These are phyloP conservation scores for Trichoderma pleuroti DNA, from an alignment of 2,329 filamentous ascomycete species.

Conservation along the genomic window DNA sequence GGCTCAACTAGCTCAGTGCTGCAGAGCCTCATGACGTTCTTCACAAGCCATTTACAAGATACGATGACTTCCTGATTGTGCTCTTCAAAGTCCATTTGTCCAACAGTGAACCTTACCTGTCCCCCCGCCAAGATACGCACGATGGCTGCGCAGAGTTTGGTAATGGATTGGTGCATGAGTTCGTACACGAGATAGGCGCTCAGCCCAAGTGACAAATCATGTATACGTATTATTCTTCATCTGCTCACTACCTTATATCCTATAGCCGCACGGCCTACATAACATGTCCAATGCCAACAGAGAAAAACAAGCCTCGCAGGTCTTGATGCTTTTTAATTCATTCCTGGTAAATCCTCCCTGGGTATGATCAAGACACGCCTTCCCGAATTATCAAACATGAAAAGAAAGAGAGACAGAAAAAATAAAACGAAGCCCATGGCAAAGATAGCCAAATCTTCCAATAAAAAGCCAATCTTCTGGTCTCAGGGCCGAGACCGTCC, in stretches of 20 bases:
- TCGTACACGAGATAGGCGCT: neutral
- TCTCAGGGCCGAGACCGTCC: neutral
- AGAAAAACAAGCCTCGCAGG: neutral
- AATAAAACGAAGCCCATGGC: neutral
- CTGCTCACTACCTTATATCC: neutral
- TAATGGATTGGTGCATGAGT: neutral
- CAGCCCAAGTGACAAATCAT: neutral
- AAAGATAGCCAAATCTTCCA: constrained; percentile 7
- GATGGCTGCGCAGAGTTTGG: neutral
- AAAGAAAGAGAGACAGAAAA: neutral
- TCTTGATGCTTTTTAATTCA: neutral
- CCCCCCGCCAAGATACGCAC: neutral
- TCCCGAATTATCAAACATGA: neutral
- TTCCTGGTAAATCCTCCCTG: constrained; percentile 9
- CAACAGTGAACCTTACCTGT: neutral
- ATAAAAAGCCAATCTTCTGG: neutral
- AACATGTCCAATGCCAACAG: constrained; percentile 3
- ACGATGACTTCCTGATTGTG: neutral
- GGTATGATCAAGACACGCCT: constrained; percentile 7
- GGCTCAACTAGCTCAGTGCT: neutral
- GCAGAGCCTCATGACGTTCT: neutral
- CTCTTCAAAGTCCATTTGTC: neutral
- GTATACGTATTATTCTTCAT: neutral
- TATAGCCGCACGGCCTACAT: neutral
- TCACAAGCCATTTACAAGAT: neutral